Percentiles rank a stretch among this genome's conserved stretches.
Conservation (phyloP, 2,329 filamentous ascomycete genomes). For the Botryosphaeria dothidea region DNA sequence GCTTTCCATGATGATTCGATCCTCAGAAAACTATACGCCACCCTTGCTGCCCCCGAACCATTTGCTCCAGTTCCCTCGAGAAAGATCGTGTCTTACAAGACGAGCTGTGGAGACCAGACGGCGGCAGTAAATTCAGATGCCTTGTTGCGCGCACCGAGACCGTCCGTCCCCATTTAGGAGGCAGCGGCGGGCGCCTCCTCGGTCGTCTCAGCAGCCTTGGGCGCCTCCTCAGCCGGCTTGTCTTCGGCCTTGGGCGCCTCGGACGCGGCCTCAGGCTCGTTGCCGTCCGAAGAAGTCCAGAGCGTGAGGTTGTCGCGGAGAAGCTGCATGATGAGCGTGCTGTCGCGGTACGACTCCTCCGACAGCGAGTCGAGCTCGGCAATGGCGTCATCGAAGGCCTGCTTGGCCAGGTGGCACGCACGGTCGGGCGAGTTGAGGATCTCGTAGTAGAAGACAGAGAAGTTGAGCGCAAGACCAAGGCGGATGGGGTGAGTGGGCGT, state of each 20-base stretch:
- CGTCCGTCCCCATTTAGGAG: constrained; percentile 7
- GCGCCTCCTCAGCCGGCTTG: constrained; percentile 42
- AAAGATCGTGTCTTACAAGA: constrained; percentile 19
- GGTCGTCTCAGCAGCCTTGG: constrained; percentile 50
- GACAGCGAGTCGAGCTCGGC: constrained; percentile 97
- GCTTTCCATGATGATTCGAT: constrained; percentile 20
- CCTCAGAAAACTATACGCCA: constrained; percentile 20
- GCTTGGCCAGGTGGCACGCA: constrained; percentile 96
- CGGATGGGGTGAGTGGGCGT: constrained; percentile 91
- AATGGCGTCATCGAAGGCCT: constrained; percentile 95
- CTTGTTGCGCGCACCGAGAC: constrained; percentile 8
- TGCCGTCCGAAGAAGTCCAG: constrained; percentile 98
- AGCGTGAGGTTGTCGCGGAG: constrained; percentile 98
- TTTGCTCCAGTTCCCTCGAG: constrained; percentile 17
- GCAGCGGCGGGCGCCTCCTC: constrained; percentile 20
- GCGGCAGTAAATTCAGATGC: constrained; percentile 17
- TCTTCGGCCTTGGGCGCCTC: constrained; percentile 49
- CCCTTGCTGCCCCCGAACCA: constrained; percentile 17
- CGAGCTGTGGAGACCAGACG: constrained; percentile 13
- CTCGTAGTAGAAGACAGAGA: constrained; percentile 99
- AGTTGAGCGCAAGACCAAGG: constrained; percentile 89
- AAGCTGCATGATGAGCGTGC: constrained; percentile 97
- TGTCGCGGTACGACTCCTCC: constrained; percentile 99
- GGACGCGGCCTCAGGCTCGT: constrained; percentile 60
- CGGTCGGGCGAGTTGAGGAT: constrained; percentile 98